Percentiles rank a stretch among this genome's conserved stretches.
phyloP scores from a whole-genome alignment of 805 yeast species.

The Metschnikowia cubensis region DNA sequence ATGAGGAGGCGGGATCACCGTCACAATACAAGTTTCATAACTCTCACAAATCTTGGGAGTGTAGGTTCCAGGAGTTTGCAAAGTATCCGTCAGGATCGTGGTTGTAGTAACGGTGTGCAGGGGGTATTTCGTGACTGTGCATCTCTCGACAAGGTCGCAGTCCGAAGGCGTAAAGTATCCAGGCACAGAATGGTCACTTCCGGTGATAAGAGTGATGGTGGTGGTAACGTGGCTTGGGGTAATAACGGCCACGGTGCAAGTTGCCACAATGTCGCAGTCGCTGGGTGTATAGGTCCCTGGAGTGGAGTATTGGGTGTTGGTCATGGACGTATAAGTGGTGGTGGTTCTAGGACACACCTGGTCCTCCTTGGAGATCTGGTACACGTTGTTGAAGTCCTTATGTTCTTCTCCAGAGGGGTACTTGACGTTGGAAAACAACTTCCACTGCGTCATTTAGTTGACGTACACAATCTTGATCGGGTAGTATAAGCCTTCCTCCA shows the following conservation, averaged over 20 bases:
- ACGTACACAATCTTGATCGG: conserved; percentile 10
- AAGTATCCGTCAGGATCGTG: background rate
- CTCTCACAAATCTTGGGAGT: background rate
- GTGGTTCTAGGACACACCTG: conserved; percentile 4
- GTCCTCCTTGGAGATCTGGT: conserved; percentile 4
- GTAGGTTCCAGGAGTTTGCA: background rate
- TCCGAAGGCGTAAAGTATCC: background rate
- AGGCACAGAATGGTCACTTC: too few species aligned
- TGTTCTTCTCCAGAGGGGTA: conserved; percentile 3
- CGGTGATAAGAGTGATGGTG: too few species aligned
- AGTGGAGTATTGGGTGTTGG: conserved; percentile 5
- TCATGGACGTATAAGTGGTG: conserved; percentile 3
- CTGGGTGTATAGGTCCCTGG: conserved; percentile 12
- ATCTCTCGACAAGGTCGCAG: conserved; percentile 18
- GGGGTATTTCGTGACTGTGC: conserved; percentile 15
- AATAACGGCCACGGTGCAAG: conserved; percentile 2
- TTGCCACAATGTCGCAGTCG: background rate
- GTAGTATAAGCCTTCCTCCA: conserved; percentile 8
- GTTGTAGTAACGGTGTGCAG: conserved; percentile 3
- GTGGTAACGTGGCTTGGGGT: background rate
- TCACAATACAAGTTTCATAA: background rate
- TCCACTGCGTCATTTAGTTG: conserved; percentile 8
- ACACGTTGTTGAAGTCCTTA: background rate
- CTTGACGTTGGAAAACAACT: conserved; percentile 2
- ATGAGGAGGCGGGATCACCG: conserved; percentile 7